Base-by-base conservation (phyloP, 805 yeast species). In the Ogataea philodendri region DNA sequence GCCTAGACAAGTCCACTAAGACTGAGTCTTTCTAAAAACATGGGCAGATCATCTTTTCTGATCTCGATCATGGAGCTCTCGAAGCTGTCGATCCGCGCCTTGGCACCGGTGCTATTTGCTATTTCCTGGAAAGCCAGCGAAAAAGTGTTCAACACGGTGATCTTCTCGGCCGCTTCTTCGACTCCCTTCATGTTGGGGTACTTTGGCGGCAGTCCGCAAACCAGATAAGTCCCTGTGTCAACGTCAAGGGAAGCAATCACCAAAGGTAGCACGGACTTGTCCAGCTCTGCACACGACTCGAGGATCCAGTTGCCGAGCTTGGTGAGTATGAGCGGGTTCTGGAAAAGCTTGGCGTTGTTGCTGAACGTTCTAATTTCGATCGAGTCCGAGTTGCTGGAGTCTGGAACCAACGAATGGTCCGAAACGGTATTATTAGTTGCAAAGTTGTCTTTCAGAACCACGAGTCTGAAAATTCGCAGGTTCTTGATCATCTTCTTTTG, bases 1-100 rank as follows among this genome's bases (percentile, higher is more conserved):
- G 20, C 19, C 38, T 30, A 55, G 14, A 73, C 61, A 30, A 75
- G 56, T 2, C 89, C 89, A 64, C 88, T 81, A 31, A 83, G 57
- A 8, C 95, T 85, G 43, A 90, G 65, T 40, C 78, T 76, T 56
- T 93, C 97, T 42, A 93, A 62, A 54, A 93, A 93, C 32, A 95
- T 85, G 4, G 87, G 69, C 44, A 93, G 65, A 57, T 93, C 98
- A 31, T 89, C 96, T 53, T 80, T 82, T 41, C 86, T 65, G 26
- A 93, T 80, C 62, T 93, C 97, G 27, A 93, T 87, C 15, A 93
- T 85, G 3, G 97, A 79, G 45, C 95, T 84, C 57, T 93, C 97
- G 62, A 93, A 93, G 53, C 95, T 87, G 58, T 93, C 97, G 44
- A 93, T 84, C 51, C 90, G 73, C 13, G 88, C 88, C 49, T 84